Evolutionary conservation across 2,329 filamentous ascomycete species (phyloP), one percentile per base, ranked within the genome.

Genomic region (Blastomyces gilchristii): DNA sequence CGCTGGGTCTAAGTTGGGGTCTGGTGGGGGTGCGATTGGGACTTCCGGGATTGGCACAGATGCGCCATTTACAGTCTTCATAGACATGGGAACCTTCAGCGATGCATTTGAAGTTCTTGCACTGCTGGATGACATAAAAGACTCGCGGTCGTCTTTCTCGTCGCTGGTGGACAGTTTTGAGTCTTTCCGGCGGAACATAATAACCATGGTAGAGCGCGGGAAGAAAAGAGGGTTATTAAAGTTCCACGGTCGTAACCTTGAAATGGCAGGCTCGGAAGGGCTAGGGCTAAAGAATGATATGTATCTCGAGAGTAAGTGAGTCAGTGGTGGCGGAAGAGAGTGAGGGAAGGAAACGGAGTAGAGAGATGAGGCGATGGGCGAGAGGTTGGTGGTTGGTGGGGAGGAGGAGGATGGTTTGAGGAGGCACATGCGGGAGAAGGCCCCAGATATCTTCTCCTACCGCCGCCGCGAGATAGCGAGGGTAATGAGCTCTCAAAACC

Each of bases 1-100:
- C 31, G 89, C 90, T 25, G 93, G 92, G 74, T 97, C 91, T 69
- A 93, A 81, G 66, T 87, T 83, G 70, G 93, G 92, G 76, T 97
- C 92, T 37, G 93, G 92, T 18, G 91, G 86, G 71, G 86, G 87
- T 59, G 93, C 90, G 58, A 97, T 83, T 67, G 91, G 85, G 70
- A 95, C 82, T 75, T 91, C 89, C 69, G 88, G 86, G 68, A 92
- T 83, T 64, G 80, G 75, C 14, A 75, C 75, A 43, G 79, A 79
- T 59, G 77, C 74, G 67, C 81, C 76, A 64, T 77, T 77, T 68
- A 76, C 78, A 65, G 70, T 71, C 66, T 75, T 79, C 62, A 75
- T 76, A 64, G 77, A 74, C 54, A 70, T 75, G 62, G 81, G 80
- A 12, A 80, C 81, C 68, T 77, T 80, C 66, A 82, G 71, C 12